Percentiles rank a stretch among this genome's conserved stretches.
Conservation (phyloP, 768 basidiomycete genomes). For the Austroboletus festivus region DNA sequence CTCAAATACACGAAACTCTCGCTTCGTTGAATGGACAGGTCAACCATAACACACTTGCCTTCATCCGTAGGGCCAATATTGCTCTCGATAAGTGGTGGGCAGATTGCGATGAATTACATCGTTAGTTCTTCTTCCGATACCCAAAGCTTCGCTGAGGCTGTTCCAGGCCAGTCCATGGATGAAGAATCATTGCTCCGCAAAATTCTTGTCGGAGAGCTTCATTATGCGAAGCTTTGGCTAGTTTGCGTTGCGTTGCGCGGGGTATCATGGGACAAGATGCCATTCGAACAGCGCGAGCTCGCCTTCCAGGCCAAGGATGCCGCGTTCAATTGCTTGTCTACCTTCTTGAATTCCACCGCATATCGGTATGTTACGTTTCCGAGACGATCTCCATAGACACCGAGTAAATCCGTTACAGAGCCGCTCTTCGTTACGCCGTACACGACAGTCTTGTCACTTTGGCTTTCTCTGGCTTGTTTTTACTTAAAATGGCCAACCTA, state of each 20-base stretch:
- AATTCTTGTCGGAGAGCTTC: constrained; percentile 82
- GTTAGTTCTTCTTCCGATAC: constrained; percentile 35
- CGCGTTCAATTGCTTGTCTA: constrained; percentile 78
- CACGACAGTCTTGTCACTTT: constrained; percentile 91
- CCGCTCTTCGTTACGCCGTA: constrained; percentile 88
- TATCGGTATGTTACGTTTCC: constrained; percentile 56
- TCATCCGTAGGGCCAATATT: constrained; percentile 81
- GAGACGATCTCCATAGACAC: not conserved
- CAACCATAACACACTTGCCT: constrained; percentile 78
- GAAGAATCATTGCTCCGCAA: constrained; percentile 84
- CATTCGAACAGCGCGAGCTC: constrained; percentile 90
- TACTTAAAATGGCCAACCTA: constrained; percentile 91
- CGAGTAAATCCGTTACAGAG: constrained; percentile 41
- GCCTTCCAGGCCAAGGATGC: constrained; percentile 96
- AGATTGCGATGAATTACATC: constrained; percentile 83
- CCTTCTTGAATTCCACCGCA: constrained; percentile 77
- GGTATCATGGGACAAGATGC: constrained; percentile 94
- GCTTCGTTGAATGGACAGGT: constrained; percentile 84
- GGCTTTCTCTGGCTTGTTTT: constrained; percentile 86
- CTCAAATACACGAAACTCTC: constrained; percentile 90
- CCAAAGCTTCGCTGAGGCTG: constrained; percentile 3
- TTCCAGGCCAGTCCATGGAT: constrained; percentile 71
- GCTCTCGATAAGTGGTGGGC: constrained; percentile 90
- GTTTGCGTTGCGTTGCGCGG: constrained; percentile 90
- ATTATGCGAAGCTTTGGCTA: constrained; percentile 94